Conservation (phyloP, 2,329 filamentous ascomycete genomes). For the Gliomastix tumulicola region DNA sequence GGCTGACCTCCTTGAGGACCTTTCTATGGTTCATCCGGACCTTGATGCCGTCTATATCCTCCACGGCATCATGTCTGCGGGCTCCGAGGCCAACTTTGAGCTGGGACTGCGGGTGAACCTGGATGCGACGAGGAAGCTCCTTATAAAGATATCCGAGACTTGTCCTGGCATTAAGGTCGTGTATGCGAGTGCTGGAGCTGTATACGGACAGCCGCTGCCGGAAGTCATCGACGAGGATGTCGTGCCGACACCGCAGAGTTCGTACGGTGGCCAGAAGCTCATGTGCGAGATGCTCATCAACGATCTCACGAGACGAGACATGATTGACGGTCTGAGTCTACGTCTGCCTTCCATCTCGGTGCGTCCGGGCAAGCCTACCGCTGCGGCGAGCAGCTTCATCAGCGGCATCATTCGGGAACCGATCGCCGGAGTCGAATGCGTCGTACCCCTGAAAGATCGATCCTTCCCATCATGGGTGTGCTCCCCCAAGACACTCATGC, state of each 20-base stretch:
- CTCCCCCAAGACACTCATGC: constrained; percentile 36
- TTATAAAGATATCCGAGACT: constrained; percentile 37
- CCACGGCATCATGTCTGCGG: constrained; percentile 57
- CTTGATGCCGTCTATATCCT: constrained; percentile 47
- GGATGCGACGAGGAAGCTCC: constrained; percentile 42
- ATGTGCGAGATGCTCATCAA: constrained; percentile 36
- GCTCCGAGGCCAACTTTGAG: constrained; percentile 50
- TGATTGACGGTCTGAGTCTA: constrained; percentile 47
- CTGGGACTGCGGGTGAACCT: constrained; percentile 48
- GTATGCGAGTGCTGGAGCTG: constrained; percentile 51
- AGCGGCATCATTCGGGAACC: constrained; percentile 53
- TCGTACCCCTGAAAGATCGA: constrained; percentile 35
- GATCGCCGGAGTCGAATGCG: constrained; percentile 31
- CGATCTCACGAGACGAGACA: constrained; percentile 32
- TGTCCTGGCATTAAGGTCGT: constrained; percentile 45
- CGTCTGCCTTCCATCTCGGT: constrained; percentile 54
- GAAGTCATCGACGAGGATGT: constrained; percentile 33
- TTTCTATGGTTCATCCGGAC: constrained; percentile 10
- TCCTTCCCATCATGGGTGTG: constrained; percentile 39
- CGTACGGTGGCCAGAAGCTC: constrained; percentile 53
- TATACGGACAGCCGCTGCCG: constrained; percentile 45
- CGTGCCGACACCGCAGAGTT: constrained; percentile 45
- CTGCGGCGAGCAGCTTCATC: constrained; percentile 51
- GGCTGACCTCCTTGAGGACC: constrained; percentile 6
- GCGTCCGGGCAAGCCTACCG: constrained; percentile 48